These are phyloP conservation scores for Rhodotorula sp. DNA, from an alignment of 1,284 basidiomycete genomes.

Conservation along the genomic window DNA sequence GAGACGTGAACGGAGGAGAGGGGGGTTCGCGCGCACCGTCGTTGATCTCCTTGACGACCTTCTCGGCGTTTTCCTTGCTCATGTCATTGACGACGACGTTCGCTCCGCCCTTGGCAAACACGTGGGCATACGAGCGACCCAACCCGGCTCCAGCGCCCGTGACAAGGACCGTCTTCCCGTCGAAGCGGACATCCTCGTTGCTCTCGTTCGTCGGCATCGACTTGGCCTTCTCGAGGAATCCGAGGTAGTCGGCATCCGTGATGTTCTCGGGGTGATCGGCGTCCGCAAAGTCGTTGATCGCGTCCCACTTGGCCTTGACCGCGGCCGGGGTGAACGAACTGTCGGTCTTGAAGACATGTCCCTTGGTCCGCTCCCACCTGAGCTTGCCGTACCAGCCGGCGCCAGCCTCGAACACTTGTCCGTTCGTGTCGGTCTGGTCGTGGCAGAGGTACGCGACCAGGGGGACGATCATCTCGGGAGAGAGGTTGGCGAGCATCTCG, in stretches of 20 bases:
- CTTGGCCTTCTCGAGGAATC: slow-evolving; percentile 67
- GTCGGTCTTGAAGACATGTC: slow-evolving; percentile 84
- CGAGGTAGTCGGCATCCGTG: slow-evolving; percentile 56
- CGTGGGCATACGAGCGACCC: slow-evolving; percentile 84
- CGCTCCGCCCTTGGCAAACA: slow-evolving; percentile 87
- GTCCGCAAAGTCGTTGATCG: slow-evolving; percentile 75
- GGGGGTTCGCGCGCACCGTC: slow-evolving; percentile 56
- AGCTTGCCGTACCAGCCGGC: slow-evolving; percentile 91
- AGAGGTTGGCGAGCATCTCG: slow-evolving; percentile 89
- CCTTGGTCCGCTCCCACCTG: slow-evolving; percentile 88
- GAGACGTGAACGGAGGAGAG: neutral
- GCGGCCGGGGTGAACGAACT: slow-evolving; percentile 90
- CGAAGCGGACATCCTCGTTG: slow-evolving; percentile 68
- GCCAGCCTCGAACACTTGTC: slow-evolving; percentile 89
- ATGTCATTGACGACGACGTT: slow-evolving; percentile 98
- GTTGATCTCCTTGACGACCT: slow-evolving; percentile 82
- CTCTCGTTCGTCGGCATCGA: slow-evolving; percentile 70
- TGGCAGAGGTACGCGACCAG: slow-evolving; percentile 66
- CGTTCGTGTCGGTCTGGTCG: slow-evolving; percentile 61
- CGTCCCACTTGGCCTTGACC: slow-evolving; percentile 76
- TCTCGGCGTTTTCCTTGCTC: slow-evolving; percentile 65
- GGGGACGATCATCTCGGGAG: slow-evolving; percentile 92
- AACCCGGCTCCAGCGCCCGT: slow-evolving; percentile 93
- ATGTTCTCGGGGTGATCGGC: slow-evolving; percentile 69
- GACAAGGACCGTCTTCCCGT: slow-evolving; percentile 87